Conservation (phyloP, 495 filamentous ascomycete genomes). For the Penicillium waksmanii region DNA sequence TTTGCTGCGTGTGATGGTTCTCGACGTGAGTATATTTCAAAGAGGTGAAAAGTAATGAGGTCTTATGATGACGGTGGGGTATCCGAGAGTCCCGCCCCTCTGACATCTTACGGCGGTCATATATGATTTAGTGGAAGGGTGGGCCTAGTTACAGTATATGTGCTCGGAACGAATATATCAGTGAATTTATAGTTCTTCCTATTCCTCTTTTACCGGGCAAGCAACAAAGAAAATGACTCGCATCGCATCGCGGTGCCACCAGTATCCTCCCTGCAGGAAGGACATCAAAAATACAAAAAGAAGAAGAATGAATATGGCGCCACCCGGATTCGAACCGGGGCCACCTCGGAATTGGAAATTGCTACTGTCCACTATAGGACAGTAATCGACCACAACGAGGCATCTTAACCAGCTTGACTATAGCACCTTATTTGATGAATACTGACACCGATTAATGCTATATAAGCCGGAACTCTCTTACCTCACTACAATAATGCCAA, state of each 20-base stretch:
- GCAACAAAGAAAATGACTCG: too few relatives aligned
- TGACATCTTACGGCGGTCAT: too few relatives aligned
- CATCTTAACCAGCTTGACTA: constrained; percentile 5
- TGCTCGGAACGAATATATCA: too few relatives aligned
- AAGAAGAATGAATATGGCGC: neutral
- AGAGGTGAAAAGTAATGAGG: neutral
- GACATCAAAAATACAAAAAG: neutral
- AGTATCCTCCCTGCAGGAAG: neutral
- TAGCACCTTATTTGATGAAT: neutral
- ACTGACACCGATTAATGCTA: neutral
- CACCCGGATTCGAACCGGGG: constrained; percentile 5
- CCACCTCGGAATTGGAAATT: constrained; percentile 4
- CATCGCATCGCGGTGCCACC: too few relatives aligned
- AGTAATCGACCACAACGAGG: constrained; percentile 2
- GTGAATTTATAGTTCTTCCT: too few relatives aligned
- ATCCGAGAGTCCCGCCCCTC: too few relatives aligned
- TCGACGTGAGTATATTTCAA: neutral
- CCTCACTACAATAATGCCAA: neutral
- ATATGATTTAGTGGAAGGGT: too few relatives aligned
- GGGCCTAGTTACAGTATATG: too few relatives aligned
- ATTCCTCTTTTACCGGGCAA: too few relatives aligned
- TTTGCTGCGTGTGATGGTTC: neutral
- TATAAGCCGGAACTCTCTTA: neutral
- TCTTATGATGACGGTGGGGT: neutral
- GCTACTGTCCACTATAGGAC: neutral